These are phyloP conservation scores for Hawksworthiomyces lignivorus DNA, from an alignment of 2,329 filamentous ascomycete genomes.

Conservation along the genomic window DNA sequence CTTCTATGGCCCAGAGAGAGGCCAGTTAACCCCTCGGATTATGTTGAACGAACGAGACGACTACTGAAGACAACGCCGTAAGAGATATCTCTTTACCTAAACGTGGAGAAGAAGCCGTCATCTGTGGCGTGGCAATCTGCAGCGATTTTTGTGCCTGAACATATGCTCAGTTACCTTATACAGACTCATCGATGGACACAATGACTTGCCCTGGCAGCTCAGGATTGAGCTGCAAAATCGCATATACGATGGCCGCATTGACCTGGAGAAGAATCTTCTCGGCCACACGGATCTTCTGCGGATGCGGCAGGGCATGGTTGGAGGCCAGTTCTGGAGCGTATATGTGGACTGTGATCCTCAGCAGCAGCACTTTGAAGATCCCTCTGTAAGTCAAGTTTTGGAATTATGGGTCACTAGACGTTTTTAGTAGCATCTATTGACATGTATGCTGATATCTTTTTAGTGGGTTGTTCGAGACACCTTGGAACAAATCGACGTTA, in stretches of 20 bases:
- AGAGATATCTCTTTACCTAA: not conserved
- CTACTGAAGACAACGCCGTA: not conserved
- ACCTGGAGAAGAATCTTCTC: constrained; percentile 12
- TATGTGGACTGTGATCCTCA: constrained; percentile 20
- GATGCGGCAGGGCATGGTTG: constrained; percentile 22
- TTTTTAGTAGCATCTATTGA: too few relatives aligned
- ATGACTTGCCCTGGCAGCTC: constrained; percentile 24
- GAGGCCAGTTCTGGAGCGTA: constrained; percentile 25
- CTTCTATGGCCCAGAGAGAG: not conserved
- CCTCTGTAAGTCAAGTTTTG: constrained; percentile 17
- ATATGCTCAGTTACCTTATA: not conserved
- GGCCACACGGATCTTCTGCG: constrained; percentile 21
- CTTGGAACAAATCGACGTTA: constrained; percentile 28
- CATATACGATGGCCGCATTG: constrained; percentile 16
- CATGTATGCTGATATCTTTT: too few relatives aligned
- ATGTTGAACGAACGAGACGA: not conserved
- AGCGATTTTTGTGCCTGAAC: too few relatives aligned
- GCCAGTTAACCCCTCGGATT: not conserved
- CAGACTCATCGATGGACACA: constrained; percentile 24
- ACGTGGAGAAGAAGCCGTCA: too few relatives aligned
- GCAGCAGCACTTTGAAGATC: constrained; percentile 20
- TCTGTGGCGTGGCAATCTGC: too few relatives aligned
- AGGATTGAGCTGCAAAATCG: constrained; percentile 23
- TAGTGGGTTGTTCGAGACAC: constrained; percentile 15
- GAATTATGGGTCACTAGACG: too few relatives aligned